phyloP scores from a whole-genome alignment of 2,329 filamentous ascomycete species.

The Keithomyces neogunnii region DNA sequence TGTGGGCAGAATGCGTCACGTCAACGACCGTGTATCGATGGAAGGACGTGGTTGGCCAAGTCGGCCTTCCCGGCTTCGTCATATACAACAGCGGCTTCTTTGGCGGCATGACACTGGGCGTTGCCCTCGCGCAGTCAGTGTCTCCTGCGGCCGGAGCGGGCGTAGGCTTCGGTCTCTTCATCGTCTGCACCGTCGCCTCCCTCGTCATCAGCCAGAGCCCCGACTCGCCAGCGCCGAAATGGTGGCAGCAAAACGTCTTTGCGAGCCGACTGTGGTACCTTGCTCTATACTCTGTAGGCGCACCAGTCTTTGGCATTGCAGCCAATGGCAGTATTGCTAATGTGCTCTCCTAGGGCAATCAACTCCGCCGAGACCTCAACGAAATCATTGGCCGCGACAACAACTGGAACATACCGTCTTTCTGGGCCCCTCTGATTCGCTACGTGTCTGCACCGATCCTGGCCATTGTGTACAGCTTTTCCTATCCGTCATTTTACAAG shows the following conservation, averaged over 20 bases:
- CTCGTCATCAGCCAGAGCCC: constrained; percentile 34
- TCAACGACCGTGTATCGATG: constrained; percentile 46
- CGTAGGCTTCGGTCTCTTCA: constrained; percentile 44
- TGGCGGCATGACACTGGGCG: constrained; percentile 41
- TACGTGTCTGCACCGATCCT: constrained; percentile 41
- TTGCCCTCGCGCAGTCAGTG: constrained; percentile 38
- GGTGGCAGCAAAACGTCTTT: constrained; percentile 31
- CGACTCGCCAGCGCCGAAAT: constrained; percentile 27
- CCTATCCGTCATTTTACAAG: constrained; percentile 40
- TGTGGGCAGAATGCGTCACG: constrained; percentile 42
- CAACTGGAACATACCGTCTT: constrained; percentile 46
- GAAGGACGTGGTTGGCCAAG: constrained; percentile 34
- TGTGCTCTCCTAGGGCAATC: constrained; percentile 36
- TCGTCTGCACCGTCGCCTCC: constrained; percentile 30
- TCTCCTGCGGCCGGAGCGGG: constrained; percentile 37
- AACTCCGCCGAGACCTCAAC: constrained; percentile 47
- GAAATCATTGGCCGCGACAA: constrained; percentile 41
- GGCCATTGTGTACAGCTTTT: constrained; percentile 42
- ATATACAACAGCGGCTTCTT: constrained; percentile 44
- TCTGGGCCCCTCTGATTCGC: constrained; percentile 41
- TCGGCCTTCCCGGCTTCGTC: constrained; percentile 33
- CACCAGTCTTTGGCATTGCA: constrained; percentile 11
- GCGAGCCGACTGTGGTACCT: constrained; percentile 41
- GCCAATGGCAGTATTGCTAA: neutral
- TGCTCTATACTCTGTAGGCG: constrained; percentile 45